Conservation (phyloP, 805 yeast species). For the Lachancea fermentati region DNA sequence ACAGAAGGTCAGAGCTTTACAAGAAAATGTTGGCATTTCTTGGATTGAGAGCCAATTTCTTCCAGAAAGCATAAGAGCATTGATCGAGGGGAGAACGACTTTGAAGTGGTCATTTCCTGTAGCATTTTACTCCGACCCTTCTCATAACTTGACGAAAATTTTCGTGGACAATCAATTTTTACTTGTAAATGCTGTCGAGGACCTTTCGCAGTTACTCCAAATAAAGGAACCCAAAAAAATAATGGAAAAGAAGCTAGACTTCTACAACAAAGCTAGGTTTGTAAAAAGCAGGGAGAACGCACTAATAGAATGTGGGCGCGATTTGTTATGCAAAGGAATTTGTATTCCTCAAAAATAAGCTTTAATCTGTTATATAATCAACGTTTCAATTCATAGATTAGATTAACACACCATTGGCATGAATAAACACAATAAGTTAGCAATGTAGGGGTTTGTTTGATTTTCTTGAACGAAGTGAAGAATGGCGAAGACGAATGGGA, state of each 20-base stretch:
- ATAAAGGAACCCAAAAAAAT: slow-evolving; percentile 34
- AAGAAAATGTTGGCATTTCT: slow-evolving; percentile 57
- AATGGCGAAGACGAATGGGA: no score
- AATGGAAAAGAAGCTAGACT: slow-evolving; percentile 33
- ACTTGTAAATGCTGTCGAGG: slow-evolving; percentile 62
- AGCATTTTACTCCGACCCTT: slow-evolving; percentile 55
- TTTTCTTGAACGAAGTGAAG: no score
- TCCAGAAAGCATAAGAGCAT: slow-evolving; percentile 59
- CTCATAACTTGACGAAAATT: slow-evolving; percentile 49
- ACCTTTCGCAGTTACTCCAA: slow-evolving; percentile 53
- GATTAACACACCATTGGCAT: no score
- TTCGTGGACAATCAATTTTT: slow-evolving; percentile 68
- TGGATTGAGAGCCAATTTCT: slow-evolving; percentile 89
- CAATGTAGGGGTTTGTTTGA: no score
- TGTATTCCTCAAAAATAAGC: slow-evolving; percentile 19
- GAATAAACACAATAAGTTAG: no score
- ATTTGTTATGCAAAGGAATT: slow-evolving; percentile 30
- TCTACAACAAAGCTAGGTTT: slow-evolving; percentile 33
- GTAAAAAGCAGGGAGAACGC: slow-evolving; percentile 35
- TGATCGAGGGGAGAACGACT: slow-evolving; percentile 65
- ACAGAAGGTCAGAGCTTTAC: slow-evolving; percentile 55
- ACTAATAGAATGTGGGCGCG: slow-evolving; percentile 35
- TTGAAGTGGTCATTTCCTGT: slow-evolving; percentile 90
- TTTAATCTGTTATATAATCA: no score
- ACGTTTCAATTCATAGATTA: no score